A percentile compares a stretch with the other conserved stretches of the same genome.
Evolutionary conservation across 306 rosid genomes (phyloP).

Genomic region (Canavalia gladiata): DNA sequence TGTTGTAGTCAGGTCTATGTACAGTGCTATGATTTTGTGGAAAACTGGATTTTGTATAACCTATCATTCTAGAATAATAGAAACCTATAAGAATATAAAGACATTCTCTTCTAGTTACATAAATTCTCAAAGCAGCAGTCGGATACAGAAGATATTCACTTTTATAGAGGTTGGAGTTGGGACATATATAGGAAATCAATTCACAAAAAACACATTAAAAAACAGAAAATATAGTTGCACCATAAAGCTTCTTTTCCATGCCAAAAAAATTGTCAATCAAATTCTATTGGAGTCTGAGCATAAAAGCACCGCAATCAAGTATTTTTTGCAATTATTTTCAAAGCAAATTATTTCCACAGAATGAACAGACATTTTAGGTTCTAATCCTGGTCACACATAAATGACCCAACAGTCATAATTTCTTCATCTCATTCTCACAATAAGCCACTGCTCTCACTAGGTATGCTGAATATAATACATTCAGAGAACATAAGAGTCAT

Average conservation of each 20-base stretch:
- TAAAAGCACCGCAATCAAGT: background rate
- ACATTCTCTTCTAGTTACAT: background rate
- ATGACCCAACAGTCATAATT: background rate
- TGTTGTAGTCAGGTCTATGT: background rate
- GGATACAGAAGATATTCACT: too few species aligned
- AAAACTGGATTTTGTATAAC: slow-evolving; percentile 19
- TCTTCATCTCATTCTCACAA: background rate
- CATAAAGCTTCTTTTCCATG: too few species aligned
- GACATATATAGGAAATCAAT: too few species aligned
- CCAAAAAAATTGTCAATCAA: too few species aligned
- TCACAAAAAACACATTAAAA: too few species aligned
- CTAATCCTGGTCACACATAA: background rate
- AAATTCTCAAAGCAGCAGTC: background rate
- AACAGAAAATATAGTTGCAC: too few species aligned
- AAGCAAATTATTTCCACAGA: background rate
- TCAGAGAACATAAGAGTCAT: slow-evolving; percentile 40
- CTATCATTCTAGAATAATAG: background rate
- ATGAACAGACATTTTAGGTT: background rate
- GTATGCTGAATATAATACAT: background rate
- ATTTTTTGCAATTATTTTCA: background rate
- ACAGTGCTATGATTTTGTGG: slow-evolving; percentile 20
- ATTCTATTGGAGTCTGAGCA: too few species aligned
- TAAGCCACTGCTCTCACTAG: background rate
- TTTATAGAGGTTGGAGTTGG: too few species aligned
- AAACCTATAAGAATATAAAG: slow-evolving; percentile 19